These are phyloP conservation scores for Rickenella mellea DNA, from an alignment of 768 basidiomycete genomes.

Conservation along the genomic window DNA sequence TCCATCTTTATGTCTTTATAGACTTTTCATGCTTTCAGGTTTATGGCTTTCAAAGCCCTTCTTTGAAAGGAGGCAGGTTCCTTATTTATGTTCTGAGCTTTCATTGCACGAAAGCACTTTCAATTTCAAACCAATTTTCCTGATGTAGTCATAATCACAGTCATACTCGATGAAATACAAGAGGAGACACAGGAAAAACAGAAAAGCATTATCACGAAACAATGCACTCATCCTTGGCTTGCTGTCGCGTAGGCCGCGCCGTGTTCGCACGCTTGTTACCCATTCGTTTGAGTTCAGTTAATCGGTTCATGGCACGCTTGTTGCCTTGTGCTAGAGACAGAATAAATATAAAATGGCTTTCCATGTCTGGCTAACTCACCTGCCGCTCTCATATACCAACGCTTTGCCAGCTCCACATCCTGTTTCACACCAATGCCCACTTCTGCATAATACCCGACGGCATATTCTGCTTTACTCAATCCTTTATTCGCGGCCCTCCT, in stretches of 20 bases:
- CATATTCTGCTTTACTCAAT: slow-evolving; percentile 94
- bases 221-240: slow-evolving; percentile 91
- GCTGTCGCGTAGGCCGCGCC: slow-evolving; percentile 82
- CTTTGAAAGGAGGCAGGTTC: no score
- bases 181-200: no score
- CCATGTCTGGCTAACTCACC: slow-evolving; percentile 43
- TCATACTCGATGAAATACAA: no score
- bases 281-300: slow-evolving; percentile 91
- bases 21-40: no score
- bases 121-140: no score
- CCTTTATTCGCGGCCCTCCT: slow-evolving; percentile 94
- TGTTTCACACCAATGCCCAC: slow-evolving; percentile 96
- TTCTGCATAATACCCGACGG: slow-evolving; percentile 97
- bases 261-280: slow-evolving; percentile 71
- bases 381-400: slow-evolving; percentile 99
- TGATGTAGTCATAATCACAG: no score
- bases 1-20: no score
- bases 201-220: slow-evolving; percentile 60
- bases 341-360: slow-evolving; percentile 2
- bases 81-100: no score
- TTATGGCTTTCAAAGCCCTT: no score
- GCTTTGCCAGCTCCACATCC: slow-evolving; percentile 90
- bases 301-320: slow-evolving; percentile 89
- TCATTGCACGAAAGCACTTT: no score
- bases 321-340: slow-evolving; percentile 82